Conservation (phyloP, 768 basidiomycete species). For the Brasilioporus rufonigricans region DNA sequence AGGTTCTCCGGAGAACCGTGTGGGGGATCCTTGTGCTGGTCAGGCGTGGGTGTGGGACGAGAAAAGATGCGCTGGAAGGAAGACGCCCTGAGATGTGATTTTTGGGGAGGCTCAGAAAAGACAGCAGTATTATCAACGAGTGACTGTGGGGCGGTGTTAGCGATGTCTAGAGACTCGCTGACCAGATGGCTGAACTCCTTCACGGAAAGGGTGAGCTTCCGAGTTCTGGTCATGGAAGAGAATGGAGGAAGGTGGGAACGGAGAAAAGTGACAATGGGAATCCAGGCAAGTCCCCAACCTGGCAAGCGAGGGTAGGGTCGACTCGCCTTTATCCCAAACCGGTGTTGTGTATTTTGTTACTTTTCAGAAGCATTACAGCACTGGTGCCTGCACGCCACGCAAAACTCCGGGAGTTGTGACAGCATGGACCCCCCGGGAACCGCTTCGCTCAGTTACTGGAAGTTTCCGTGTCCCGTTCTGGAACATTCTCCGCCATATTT, state of each 20-base stretch:
- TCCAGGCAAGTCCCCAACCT: neutral
- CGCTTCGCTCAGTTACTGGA: too few relatives aligned
- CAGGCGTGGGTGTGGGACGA: constrained; percentile 21
- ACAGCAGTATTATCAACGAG: constrained; percentile 23
- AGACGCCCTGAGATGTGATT: constrained; percentile 16
- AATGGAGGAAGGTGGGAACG: neutral
- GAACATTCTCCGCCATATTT: too few relatives aligned
- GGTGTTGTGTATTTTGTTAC: too few relatives aligned
- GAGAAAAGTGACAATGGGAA: neutral
- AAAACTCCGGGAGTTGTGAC: too few relatives aligned
- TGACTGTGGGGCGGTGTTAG: constrained; percentile 12
- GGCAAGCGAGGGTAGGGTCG: constrained; percentile 22
- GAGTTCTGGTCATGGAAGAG: constrained; percentile 25
- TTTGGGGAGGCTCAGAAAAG: constrained; percentile 19
- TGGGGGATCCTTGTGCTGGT: constrained; percentile 1
- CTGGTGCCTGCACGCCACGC: too few relatives aligned
- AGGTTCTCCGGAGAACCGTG: constrained; percentile 11
- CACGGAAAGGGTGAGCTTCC: constrained; percentile 28
- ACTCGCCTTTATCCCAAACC: neutral
- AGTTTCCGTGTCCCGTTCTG: too few relatives aligned
- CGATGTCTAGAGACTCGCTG: constrained; percentile 31
- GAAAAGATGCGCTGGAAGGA: constrained; percentile 32
- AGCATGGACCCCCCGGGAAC: too few relatives aligned
- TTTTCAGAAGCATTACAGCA: too few relatives aligned
- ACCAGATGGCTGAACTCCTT: constrained; percentile 35